A percentile compares a stretch with the other conserved stretches of the same genome.
Evolutionary conservation across 192 early-diverging fungal species (phyloP).

Genomic region (Coemansia sp.): DNA sequence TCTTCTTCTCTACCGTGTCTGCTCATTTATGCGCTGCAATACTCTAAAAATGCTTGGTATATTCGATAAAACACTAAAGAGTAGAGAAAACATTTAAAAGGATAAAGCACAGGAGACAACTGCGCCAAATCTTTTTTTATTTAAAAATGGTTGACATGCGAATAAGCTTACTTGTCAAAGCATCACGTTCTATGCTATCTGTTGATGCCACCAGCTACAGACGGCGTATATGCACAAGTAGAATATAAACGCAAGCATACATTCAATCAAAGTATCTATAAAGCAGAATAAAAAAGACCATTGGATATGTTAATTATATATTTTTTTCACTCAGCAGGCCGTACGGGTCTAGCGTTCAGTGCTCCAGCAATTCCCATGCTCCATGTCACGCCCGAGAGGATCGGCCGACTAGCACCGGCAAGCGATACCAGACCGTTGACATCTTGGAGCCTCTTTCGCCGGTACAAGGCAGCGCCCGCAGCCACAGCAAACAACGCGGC

Average conservation of each 20-base stretch:
- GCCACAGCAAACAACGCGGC: slow-evolving; percentile 18
- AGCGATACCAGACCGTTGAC: slow-evolving; percentile 39
- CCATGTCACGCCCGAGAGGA: slow-evolving; percentile 35
- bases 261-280: too few species aligned
- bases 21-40: not conserved
- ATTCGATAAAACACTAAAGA: too few species aligned
- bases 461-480: slow-evolving; percentile 21
- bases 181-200: not conserved
- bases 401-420: slow-evolving; percentile 36
- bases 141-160: not conserved
- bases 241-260: too few species aligned
- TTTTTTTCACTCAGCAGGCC: too few species aligned
- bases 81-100: too few species aligned
- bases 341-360: slow-evolving; percentile 36
- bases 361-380: slow-evolving; percentile 25
- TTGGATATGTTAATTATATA: too few species aligned
- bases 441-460: slow-evolving; percentile 24
- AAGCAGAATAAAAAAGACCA: too few species aligned
- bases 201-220: too few species aligned
- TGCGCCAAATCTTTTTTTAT: not conserved
- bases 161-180: not conserved
- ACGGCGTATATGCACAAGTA: too few species aligned
- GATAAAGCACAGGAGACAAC: too few species aligned
- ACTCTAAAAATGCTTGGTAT: too few species aligned
- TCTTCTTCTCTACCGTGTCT: too few species aligned